Evolutionary conservation across 345 rosid species (phyloP), one percentile per base, ranked within the genome.

Genomic region (Firmiana major): DNA sequence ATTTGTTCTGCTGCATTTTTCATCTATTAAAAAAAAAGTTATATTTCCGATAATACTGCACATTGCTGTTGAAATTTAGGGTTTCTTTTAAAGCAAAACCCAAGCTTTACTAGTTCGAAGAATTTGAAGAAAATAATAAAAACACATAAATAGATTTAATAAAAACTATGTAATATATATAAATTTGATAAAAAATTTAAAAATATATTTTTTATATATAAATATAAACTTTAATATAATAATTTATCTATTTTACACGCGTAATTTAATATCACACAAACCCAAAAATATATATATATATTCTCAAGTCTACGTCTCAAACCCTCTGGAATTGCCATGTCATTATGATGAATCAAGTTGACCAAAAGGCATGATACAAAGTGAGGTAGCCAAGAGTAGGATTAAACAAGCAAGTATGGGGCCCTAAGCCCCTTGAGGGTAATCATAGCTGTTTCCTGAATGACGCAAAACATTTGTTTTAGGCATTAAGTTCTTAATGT

Each of bases 371-470:
- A 34, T 5, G 6, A 12, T 65, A 65, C 13, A 17, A 64, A 17
- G 6, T 3, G n/a, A 40, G 49, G 67, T 24, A 34, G 42, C 21
- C 21, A 15, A 31, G 21, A 31, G 10, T 17, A 65, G 26, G 22
- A 65, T 40, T 65, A 65, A n/a, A 40, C 49, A 40, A 40, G 21
- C 22, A 9, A 65, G 40, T 7, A 31, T 71, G 75, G 75, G 74
- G 21, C 75, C 60, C 17, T 69, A 69, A 36, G 19, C 46, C 43
- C 53, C 9, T 51, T 9, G 0, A 46, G 31, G 17, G 62, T n/a
- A 53, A 71, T 71, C 75, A 71, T 71, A 19, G 75, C 26, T 71
- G 75, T 53, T 71, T 49, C 74, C 1, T 3, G 17, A 70, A 70
- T 13, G 57, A 28, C 26, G 15, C 0, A 42, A 24, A 69, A 15